Percentiles rank a stretch among this genome's conserved stretches.
Evolutionary conservation across 352 stramenopile genomes (phyloP).

Genomic region (Pythium diclinum): DNA sequence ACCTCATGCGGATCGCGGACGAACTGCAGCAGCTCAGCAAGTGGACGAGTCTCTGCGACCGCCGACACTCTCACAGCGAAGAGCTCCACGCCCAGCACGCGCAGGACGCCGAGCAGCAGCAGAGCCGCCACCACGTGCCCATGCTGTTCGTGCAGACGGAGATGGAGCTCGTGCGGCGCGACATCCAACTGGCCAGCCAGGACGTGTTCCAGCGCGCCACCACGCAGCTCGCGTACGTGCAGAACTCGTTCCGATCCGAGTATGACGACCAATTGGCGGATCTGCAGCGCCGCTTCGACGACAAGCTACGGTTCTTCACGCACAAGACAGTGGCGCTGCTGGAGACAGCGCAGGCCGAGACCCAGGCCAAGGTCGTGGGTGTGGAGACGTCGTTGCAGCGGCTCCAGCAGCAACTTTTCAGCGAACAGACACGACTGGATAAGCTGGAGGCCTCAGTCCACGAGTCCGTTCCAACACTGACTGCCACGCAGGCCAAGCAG

Average conservation of each 20-base stretch:
- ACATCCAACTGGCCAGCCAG: slow-evolving; percentile 27
- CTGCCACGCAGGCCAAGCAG: slow-evolving; percentile 4
- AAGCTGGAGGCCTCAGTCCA: slow-evolving; percentile 27
- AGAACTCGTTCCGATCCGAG: slow-evolving; percentile 30
- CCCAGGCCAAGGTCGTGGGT: slow-evolving; percentile 16
- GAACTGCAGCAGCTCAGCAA: slow-evolving; percentile 49
- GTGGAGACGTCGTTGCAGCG: slow-evolving; percentile 25
- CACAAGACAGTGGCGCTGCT: slow-evolving; percentile 30
- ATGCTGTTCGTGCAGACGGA: slow-evolving; percentile 34
- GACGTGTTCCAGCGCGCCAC: slow-evolving; percentile 33
- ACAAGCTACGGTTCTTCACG: slow-evolving; percentile 33
- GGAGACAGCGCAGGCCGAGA: slow-evolving; percentile 27
- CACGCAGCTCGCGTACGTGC: slow-evolving; percentile 32
- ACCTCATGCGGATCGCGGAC: slow-evolving; percentile 49
- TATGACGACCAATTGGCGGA: slow-evolving; percentile 30
- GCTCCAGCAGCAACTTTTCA: slow-evolving; percentile 31
- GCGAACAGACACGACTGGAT: slow-evolving; percentile 23
- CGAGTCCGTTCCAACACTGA: slow-evolving; percentile 13
- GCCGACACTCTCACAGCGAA: slow-evolving; percentile 3
- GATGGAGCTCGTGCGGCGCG: slow-evolving; percentile 34
- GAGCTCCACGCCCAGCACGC: not conserved
- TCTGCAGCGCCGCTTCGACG: slow-evolving; percentile 28
- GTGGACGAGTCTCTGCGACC: slow-evolving; percentile 32
- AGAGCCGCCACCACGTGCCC: not conserved
- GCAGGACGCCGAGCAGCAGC: slow-evolving; percentile 4